Base-by-base conservation (phyloP, 208 protist species). In the Leishmania aethiopica region DNA sequence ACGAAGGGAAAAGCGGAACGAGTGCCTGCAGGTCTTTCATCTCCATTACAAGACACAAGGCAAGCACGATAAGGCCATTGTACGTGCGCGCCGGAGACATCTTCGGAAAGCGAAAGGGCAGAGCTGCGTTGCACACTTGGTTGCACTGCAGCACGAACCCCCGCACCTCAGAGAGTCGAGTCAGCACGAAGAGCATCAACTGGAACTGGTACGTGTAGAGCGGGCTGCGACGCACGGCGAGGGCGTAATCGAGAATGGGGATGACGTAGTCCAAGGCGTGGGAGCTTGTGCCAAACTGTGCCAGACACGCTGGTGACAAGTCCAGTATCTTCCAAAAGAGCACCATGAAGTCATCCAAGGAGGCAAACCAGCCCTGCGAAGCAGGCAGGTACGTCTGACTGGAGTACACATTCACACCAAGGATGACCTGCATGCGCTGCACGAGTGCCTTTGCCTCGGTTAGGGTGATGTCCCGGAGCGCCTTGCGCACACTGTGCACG, bases 311-410 rank as follows among this genome's bases (percentile, higher is more conserved):
- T 3, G 91, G 89, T 53, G 91, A 95, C 3, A 95, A 79, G 42
- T 96, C 94, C 32, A 98, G 81, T 42, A 98, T 87, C 79, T 92
- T 88, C 90, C 92, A 97, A n/a, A 98, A 84, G 37, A 98, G 86
- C 85, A 97, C 80, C 88, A 98, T 92, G 25, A 96, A 90, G 79
- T 96, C 91, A 78, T 95, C 88, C 53, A 96, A 88, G 11, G 84
- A 90, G 51, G 70, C 6, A 37, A 96, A 89, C 35, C 57, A 83
- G 47, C 77, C 86, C 79, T 96, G 92, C 28, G 95, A 97, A 60
- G 92, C 91, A 17, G 94, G 94, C 25, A 96, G 83, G 81, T 89
- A 88, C 32, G 91, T 97, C 77, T 90, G 89, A 59, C 87, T 86
- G 7, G 89, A 79, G 86, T 93, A 95, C 64, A 85, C 81, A 42